Base-by-base conservation (phyloP, 1,139 yeast species). In the Dujonia santamariae region DNA sequence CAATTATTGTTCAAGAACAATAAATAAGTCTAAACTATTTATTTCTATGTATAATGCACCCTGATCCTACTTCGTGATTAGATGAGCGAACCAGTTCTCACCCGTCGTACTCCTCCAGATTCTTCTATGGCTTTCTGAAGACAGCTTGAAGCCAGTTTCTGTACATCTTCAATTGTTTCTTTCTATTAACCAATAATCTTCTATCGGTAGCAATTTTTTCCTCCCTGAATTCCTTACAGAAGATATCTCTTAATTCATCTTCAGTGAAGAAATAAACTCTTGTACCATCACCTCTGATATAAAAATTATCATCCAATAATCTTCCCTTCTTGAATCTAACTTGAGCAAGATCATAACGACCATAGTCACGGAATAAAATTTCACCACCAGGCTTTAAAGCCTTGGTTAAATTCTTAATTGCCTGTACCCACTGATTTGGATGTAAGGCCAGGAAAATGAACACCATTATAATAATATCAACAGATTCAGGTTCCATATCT, bases 211-310 rank as follows among this genome's bases (percentile, higher is more conserved):
- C 97, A 29, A 92, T 83, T 56, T 77, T 85, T 23, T 68, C 73
- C 44, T 85, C 90, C 13, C 55, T 59, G 51, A 92, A 87, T n/a
- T 58, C 63, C 12, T 56, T 54, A 25, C 85, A 76, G 57, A 92
- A 92, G 7, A 90, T 85, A 28, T 75, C 67, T 42, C 85, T 70
- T 40, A 90, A 63, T 59, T 92, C 97, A 38, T 90, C 95, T 54
- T 90, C 97, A 2, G 96, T 87, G 64, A 92, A 92, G 62, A 92
- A 92, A 58, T 92, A 92, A 9, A 94, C 98, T 48, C 98, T 72
- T 1, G 99, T 92, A 34, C 98, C 98, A 54, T 92, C 99, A 26
- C 99, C 99, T 51, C 99, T 76, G 27, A 90, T 87, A 59, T 92
- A 92, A 54, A 92, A 92, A 58, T 92, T 90, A 37, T 92, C 97